Evolutionary conservation across 257 asterid genomes (phyloP), one percentile per base, ranked within the genome.

Genomic region (Craterostigma plantagineum): DNA sequence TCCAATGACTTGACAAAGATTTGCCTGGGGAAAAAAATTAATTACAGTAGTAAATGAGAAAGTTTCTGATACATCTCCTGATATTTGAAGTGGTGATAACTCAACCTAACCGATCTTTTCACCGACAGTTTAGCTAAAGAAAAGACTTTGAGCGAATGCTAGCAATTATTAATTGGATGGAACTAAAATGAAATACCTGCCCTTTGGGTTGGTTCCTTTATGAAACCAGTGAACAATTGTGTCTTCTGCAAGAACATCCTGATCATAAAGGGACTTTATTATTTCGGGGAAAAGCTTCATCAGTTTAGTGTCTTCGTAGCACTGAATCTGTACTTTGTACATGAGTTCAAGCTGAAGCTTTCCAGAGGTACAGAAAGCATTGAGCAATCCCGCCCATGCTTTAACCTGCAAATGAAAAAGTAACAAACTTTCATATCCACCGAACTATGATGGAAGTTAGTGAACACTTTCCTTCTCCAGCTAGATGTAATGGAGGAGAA

Each of bases 161-260:
- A 23, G 30, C 30, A 23, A 6, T 23, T 23, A 23, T n/a, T n/a
- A n/a, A n/a, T n/a, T n/a, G n/a, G n/a, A 23, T 23, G 30, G 30
- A 6, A 38, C 14, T 11, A 46, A 12, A 43, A 13, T 8, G 12
- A 36, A 53, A 14, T 59, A 90, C 98, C 98, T 74, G 72, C 94
- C 98, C 98, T 67, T 90, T 1, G 59, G 87, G 59, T 64, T 79
- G 13, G 94, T 68, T 70, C 98, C 95, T 63, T 83, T 90, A 3
- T 72, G 78, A 72, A 78, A 87, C 97, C 97, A 87, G 62, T 79
- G 94, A 65, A 76, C 92, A 62, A 87, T 76, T 47, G 94, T 83
- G 57, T 90, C 92, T 59, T 90, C 98, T 7, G 98, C 92, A 47
- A 90, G 87, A 38, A 90, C 94, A 59, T 90, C 98, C 64, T 79